These are phyloP conservation scores for Fusarium marasasianum DNA, from an alignment of 2,329 filamentous ascomycete genomes.

Conservation along the genomic window DNA sequence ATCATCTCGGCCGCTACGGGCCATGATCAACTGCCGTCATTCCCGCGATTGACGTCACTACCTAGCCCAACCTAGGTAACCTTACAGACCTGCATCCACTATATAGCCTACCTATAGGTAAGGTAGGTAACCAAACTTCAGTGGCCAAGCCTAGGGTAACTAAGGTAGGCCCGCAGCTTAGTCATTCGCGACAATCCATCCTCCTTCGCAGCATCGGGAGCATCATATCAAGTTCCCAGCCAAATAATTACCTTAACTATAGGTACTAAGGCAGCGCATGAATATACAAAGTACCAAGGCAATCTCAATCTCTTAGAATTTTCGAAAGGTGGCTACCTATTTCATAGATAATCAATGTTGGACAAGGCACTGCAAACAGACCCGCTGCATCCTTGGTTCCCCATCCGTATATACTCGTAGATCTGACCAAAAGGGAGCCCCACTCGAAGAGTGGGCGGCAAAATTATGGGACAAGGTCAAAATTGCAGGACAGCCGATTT, in stretches of 20 bases:
- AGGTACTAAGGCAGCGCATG: background rate
- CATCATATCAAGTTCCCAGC: background rate
- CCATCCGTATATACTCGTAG: background rate
- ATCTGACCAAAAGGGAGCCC: no score
- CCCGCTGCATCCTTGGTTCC: background rate
- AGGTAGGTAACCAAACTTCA: background rate
- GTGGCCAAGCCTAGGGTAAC: background rate
- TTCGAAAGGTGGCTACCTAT: background rate
- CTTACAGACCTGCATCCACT: background rate
- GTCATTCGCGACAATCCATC: background rate
- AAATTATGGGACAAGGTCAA: no score
- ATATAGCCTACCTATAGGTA: no score
- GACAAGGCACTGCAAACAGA: background rate
- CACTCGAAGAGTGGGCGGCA: no score
- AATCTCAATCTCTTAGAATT: background rate
- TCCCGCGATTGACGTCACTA: constrained; percentile 36
- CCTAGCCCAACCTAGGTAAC: background rate
- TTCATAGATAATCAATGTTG: background rate
- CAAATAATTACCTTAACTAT: no score
- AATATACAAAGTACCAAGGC: background rate
- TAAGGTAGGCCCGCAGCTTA: background rate
- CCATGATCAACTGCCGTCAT: constrained; percentile 33
- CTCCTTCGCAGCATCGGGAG: background rate
- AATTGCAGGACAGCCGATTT: no score
- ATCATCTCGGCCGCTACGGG: constrained; percentile 9